Base-by-base conservation (phyloP, 805 yeast genomes). In the Saccharomyces eubayanus region DNA sequence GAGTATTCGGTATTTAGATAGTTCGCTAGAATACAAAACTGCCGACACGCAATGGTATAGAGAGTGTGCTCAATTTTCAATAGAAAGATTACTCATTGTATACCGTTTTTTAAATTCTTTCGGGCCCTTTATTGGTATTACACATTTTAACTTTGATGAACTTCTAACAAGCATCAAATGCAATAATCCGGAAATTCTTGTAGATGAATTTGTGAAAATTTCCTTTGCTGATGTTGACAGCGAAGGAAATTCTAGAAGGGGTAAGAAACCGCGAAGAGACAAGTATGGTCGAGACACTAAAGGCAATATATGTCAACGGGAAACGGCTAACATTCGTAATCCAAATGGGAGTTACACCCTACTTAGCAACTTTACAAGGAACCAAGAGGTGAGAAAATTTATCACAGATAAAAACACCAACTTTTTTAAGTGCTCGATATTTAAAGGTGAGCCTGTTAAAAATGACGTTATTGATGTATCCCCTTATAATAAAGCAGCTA, bases 21-120 rank as follows among this genome's bases (percentile, higher is more conserved):
- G 57, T 16, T 9, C 47, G 28, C 45, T 63, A 29, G 64, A 64
- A 31, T 48, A 48, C 21, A 53, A 61, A 10, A 58, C 60, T 4
- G 20, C 57, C 12, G 48, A 46, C 10, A 21, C 3, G 12, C 20
- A 16, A 36, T 36, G 43, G 43, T 36, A n/a, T 16, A 11, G 8
- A 36, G 43, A 36, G 24, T 36, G 43, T 36, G 2, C n/a, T 16
- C 36, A 27, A 24, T 8, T 55, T 53, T 27, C 43, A 36, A 50
- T 53, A 36, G 53, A 50, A 40, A 60, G 54, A 47, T 51, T 61
- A 6, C 49, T 65, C 30, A 60, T 60, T 29, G 55, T 58, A 16
- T 62, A 60, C 41, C 64, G 62, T 29, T 65, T 65, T 50, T 49
- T 62, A 10, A 57, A 51, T 31, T 55, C 63, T 31, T 65, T 65